These are phyloP conservation scores for Circinella umbellata DNA, from an alignment of 371 early-diverging fungal genomes.

Conservation along the genomic window DNA sequence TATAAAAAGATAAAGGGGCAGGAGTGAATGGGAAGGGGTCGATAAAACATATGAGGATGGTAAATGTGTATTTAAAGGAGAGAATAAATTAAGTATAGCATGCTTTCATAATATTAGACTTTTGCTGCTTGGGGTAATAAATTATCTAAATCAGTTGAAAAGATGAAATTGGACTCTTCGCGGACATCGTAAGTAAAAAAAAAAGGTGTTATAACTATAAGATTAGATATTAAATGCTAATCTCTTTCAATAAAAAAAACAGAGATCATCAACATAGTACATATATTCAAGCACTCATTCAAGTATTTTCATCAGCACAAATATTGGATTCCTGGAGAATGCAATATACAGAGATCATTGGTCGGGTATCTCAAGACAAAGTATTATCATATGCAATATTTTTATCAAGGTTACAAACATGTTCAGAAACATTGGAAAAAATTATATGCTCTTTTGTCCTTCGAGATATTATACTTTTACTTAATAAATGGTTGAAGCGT, in stretches of 20 bases:
- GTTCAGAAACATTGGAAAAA: conserved; percentile 25
- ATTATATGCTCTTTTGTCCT: conserved; percentile 43
- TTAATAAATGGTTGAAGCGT: conserved; percentile 48
- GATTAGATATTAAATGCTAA: too few relatives aligned
- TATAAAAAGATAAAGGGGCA: not conserved
- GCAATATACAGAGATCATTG: conserved; percentile 18
- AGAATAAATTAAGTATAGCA: not conserved
- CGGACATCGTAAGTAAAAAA: conserved; percentile 26
- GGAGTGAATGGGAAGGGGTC: too few relatives aligned
- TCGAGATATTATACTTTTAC: conserved; percentile 38
- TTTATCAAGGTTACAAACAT: conserved; percentile 19
- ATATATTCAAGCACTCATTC: conserved; percentile 34
- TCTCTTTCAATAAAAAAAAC: too few relatives aligned
- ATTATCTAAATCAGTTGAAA: conserved; percentile 39
- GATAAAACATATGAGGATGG: not conserved
- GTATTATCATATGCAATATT: conserved; percentile 17
- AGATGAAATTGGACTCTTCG: conserved; percentile 35
- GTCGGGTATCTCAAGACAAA: conserved; percentile 17
- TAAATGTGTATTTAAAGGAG: too few relatives aligned
- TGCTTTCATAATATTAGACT: not conserved
- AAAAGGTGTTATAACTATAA: not conserved
- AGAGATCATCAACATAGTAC: conserved; percentile 30
- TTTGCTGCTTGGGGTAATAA: conserved; percentile 36
- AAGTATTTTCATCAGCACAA: conserved; percentile 29
- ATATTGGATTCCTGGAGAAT: conserved; percentile 33